Percentiles rank a stretch among this genome's conserved stretches.
These are phyloP conservation scores for Elasticomyces elasticus DNA, from an alignment of 495 filamentous ascomycete species.

Conservation along the genomic window DNA sequence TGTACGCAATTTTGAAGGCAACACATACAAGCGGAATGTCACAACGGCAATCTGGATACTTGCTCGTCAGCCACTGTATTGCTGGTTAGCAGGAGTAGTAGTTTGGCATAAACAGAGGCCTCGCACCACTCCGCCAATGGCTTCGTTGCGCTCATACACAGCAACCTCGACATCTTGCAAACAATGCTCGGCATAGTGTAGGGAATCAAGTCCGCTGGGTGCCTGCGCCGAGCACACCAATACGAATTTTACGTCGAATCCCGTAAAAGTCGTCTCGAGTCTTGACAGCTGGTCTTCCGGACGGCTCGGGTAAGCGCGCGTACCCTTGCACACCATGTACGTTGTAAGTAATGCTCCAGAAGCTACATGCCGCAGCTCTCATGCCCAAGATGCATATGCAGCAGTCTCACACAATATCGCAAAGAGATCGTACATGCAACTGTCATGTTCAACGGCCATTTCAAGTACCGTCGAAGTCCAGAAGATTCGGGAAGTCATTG, in stretches of 20 bases:
- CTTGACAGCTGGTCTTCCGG: conserved; percentile 3
- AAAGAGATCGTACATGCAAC: too few relatives aligned
- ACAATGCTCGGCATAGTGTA: conserved; percentile 5
- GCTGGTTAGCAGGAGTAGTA: background rate
- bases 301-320: background rate
- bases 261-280: conserved; percentile 14
- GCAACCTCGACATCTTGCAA: conserved; percentile 12
- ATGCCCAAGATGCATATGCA: too few relatives aligned
- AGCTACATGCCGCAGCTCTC: too few relatives aligned
- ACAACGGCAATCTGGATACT: conserved; percentile 4
- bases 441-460: too few relatives aligned
- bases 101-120: background rate
- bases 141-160: conserved; percentile 11
- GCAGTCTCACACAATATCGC: too few relatives aligned
- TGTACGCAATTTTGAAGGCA: too few relatives aligned
- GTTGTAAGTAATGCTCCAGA: too few relatives aligned
- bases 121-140: conserved; percentile 7
- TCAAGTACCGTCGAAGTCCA: too few relatives aligned
- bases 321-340: too few relatives aligned
- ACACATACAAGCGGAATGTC: conserved; percentile 11
- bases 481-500: too few relatives aligned
- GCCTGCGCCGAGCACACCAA: conserved; percentile 8
- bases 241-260: conserved; percentile 3
- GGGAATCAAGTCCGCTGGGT: conserved; percentile 8
- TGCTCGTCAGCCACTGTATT: conserved; percentile 6